phyloP scores from a whole-genome alignment of 441 rosid genomes.

The Omphalea diandra region DNA sequence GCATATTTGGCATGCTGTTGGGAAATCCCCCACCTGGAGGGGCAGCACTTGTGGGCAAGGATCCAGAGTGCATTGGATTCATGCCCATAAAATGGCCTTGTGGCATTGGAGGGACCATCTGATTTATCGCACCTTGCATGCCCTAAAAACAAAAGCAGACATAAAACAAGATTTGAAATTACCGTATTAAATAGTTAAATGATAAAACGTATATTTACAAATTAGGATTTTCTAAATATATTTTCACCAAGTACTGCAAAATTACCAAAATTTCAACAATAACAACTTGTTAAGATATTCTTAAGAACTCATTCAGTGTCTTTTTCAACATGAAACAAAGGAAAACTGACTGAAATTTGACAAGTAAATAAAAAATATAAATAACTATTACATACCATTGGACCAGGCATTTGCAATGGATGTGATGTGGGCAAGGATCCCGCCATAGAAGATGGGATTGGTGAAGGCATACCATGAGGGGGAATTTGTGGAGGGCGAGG shows the following conservation, averaged over 20 bases:
- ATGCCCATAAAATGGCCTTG: conserved; percentile 90
- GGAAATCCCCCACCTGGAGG: conserved; percentile 71
- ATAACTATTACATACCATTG: conserved; percentile 56
- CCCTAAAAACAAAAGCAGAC: conserved; percentile 41
- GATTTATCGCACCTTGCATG: conserved; percentile 88
- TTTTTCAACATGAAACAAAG: not conserved
- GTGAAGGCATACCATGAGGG: conserved; percentile 61
- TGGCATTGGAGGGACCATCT: conserved; percentile 70
- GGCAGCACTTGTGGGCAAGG: conserved; percentile 42
- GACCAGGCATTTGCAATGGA: conserved; percentile 64
- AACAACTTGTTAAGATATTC: not conserved
- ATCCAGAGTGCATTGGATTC: conserved; percentile 65
- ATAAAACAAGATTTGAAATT: conserved; percentile 11
- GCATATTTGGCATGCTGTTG: conserved; percentile 68
- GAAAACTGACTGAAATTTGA: not conserved
- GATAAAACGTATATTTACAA: not conserved
- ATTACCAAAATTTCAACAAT: not conserved
- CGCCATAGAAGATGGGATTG: conserved; percentile 46
- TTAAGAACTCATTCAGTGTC: not conserved
- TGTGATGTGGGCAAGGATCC: conserved; percentile 55
- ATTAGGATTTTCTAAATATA: conserved; percentile 4
- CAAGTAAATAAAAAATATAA: not conserved
- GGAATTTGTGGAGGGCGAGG: conserved; percentile 81
- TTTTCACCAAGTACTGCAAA: not conserved
- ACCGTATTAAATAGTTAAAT: not conserved